Base-by-base conservation (phyloP, 495 filamentous ascomycete species). In the Podospora comata region DNA sequence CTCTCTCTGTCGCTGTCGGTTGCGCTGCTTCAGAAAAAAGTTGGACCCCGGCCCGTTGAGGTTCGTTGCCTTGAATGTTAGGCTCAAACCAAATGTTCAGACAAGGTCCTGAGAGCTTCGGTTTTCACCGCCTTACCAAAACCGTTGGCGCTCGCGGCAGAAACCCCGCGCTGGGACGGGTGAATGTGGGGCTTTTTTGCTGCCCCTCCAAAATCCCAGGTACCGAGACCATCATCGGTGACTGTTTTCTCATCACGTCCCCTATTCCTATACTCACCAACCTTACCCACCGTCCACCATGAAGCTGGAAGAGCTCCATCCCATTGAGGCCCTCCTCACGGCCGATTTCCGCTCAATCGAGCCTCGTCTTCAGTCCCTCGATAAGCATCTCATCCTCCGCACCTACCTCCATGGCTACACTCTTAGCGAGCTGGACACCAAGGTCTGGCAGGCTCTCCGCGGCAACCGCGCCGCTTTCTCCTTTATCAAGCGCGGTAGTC, bases 341-440 rank as follows among this genome's bases (percentile, higher is more conserved):
- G 82, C 85, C 5, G 91, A 96, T 74, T 94, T 92, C 81, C 94
- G 94, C 77, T 80, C 86, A 18, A 86, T 96, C 65, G 92, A 96
- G 74, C 85, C 86, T n/a, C 80, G 84, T 59, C 85, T 96, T 54
- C 82, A 87, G 71, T 87, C 89, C 68, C 87, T 99, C 58, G 92
- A 97, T 77, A 89, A 90, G 74, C 90, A 97, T 78, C 85, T 99
- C 57, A 89, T 89, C 16, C 87, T 97, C 18, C 90, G 95, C 68
- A 91, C 92, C 2, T 93, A 94, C 77, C 83, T 97, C 68, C 88
- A 91, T 34, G 94, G 93, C 65, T 94, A 97, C 81, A 81, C 82
- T 3, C 83, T 96, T 59, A 90, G 90, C 54, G 87, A 91, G 20
- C 82, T 92, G 65, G 95, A 99, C 78, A 85, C 89, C 67, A 88